Evolutionary conservation across 805 yeast genomes (phyloP), one percentile per base, ranked within the genome.

Genomic region (Candida khao-thaluensis): DNA sequence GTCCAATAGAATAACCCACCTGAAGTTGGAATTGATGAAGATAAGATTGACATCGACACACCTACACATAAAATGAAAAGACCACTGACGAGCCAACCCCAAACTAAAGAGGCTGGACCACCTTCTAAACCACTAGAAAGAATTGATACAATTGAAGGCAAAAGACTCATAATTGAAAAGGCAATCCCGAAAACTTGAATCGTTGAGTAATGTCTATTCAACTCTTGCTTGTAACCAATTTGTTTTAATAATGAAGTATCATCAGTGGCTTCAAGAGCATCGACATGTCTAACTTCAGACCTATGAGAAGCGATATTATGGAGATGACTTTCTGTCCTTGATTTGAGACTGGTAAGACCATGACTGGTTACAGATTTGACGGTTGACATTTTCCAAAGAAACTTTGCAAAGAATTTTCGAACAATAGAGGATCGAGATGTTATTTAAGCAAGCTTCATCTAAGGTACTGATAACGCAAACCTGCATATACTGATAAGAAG

Each of bases 71-170:
- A 53, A 41, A 82, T 79, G 48, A 80, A 76, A 9, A 66, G 42
- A 3, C 79, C 71, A 23, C 85, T 71, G n/a, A 78, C 51, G 34
- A 79, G 57, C 90, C 90, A 84, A 35, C 86, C 84, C 90, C 90
- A 83, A 3, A 81, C 66, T 40, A 80, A 68, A 7, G 82, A 79
- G 8, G 72, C 78, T 0, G 85, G 79, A 4, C 89, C 89, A 0
- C 82, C 78, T 21, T 74, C 59, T 10, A 82, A 62, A 15, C 82
- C 82, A 33, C 69, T 66, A 6, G 65, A 64, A 23, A 81, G 54
- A 22, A 72, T 67, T 2, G 85, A 74, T 0, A 85, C 75, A 36
- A 81, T 76, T 9, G 82, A 74, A 0, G 85, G 85, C 28, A 82
- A 62, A 33, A 82, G 59, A 7, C 87, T 84, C 87, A 83, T 82